Evolutionary conservation across 208 protist species (phyloP).

Genomic region (Borovskyia barvae): DNA sequence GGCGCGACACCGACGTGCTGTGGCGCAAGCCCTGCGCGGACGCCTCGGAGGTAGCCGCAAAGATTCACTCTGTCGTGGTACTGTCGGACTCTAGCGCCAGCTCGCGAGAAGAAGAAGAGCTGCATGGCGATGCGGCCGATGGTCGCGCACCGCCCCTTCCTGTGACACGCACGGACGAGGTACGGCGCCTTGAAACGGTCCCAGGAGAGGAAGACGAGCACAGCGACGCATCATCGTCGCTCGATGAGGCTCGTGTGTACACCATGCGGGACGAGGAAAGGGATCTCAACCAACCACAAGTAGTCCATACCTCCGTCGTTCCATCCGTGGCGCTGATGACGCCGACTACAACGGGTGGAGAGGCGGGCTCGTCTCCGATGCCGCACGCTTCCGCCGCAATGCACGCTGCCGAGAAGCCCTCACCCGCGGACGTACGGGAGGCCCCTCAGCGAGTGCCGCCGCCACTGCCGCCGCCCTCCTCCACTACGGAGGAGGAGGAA

Average conservation of each 20-base stretch:
- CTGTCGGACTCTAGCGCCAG: constrained; percentile 8
- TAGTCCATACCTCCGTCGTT: neutral
- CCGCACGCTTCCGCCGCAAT: constrained; percentile 11
- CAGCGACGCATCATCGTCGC: neutral
- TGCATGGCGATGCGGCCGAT: neutral
- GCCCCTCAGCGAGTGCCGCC: constrained; percentile 22
- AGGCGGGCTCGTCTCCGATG: neutral
- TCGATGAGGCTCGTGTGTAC: constrained; percentile 3
- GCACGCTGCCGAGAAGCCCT: constrained; percentile 3
- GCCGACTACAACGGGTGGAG: neutral
- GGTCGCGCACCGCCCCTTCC: constrained; percentile 10
- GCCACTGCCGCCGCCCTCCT: constrained; percentile 8
- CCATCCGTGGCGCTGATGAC: neutral
- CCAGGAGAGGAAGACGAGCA: neutral
- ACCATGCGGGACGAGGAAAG: constrained; percentile 11
- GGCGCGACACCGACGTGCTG: constrained; percentile 5
- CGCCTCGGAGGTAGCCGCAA: neutral
- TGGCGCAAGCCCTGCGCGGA: constrained; percentile 4
- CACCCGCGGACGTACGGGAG: neutral
- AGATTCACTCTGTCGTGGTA: neutral
- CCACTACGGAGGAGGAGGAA: neutral
- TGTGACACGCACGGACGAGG: constrained; percentile 19
- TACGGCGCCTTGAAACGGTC: neutral
- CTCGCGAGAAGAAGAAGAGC: neutral
- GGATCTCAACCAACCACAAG: constrained; percentile 4